phyloP scores from a whole-genome alignment of 192 early-diverging fungal species.

The Coemansia sp. region DNA sequence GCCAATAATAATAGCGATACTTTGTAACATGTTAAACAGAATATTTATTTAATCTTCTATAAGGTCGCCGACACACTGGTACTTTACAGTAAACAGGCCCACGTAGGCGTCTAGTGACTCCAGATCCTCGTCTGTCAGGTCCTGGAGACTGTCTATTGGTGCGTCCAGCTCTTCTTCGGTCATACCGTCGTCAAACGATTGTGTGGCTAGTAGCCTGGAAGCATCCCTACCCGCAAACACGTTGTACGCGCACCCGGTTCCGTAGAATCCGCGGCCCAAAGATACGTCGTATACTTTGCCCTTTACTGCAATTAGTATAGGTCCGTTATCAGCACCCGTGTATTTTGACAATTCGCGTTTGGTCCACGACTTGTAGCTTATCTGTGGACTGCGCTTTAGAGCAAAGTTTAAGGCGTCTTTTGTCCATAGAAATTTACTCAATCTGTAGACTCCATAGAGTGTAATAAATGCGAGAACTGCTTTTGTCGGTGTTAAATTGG shows the following conservation, averaged over 20 bases:
- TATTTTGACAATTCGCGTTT: constrained; percentile 40
- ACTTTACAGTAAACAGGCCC: constrained; percentile 75
- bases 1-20: neutral
- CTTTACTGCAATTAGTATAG: constrained; percentile 79
- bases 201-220: constrained; percentile 85
- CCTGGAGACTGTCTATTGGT: constrained; percentile 78
- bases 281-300: constrained; percentile 92
- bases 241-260: constrained; percentile 81
- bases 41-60: constrained; percentile 43
- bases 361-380: constrained; percentile 30
- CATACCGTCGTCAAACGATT: constrained; percentile 85
- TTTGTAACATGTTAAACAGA: neutral
- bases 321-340: constrained; percentile 31
- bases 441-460: constrained; percentile 24
- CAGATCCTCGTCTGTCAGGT: constrained; percentile 71
- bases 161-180: constrained; percentile 60
- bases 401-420: constrained; percentile 32
- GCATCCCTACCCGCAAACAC: constrained; percentile 97
- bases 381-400: constrained; percentile 3
- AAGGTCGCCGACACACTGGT: constrained; percentile 70
- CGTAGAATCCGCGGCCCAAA: constrained; percentile 84
- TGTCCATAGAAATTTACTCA: constrained; percentile 14
- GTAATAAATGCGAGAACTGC: constrained; percentile 13
- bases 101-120: constrained; percentile 77
- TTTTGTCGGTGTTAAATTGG: neutral